Evolutionary conservation across 805 yeast species (phyloP).

Genomic region (Gaillardinia entomophila): DNA sequence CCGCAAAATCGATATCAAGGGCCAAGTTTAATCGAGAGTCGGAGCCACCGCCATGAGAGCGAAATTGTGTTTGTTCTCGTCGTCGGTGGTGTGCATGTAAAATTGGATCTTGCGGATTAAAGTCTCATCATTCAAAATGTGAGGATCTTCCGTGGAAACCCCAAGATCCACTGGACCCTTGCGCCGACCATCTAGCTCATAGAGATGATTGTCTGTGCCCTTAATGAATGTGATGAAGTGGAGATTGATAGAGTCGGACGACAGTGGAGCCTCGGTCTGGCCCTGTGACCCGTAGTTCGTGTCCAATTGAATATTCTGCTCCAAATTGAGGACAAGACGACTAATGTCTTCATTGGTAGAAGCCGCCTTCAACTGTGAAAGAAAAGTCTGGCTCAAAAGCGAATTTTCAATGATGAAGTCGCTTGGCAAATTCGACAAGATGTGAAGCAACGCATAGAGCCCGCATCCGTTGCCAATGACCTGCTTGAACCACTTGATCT

Average conservation of each 20-base stretch:
- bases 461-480: constrained; percentile 90
- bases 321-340: constrained; percentile 42
- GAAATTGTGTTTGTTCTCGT: constrained; percentile 54
- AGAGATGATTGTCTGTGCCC: constrained; percentile 50
- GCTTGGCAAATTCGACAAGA: constrained; percentile 39
- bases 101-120: constrained; percentile 54
- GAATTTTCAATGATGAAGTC: constrained; percentile 39
- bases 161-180: constrained; percentile 67
- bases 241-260: constrained; percentile 45
- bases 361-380: constrained; percentile 11
- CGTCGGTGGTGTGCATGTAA: constrained; percentile 62
- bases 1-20: constrained; percentile 79
- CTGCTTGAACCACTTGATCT: constrained; percentile 75
- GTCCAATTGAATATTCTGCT: constrained; percentile 34
- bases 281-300: constrained; percentile 46
- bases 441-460: constrained; percentile 76
- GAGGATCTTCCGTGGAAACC: constrained; percentile 29
- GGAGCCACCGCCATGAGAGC: constrained; percentile 76
- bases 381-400: constrained; percentile 20
- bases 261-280: constrained; percentile 62
- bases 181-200: constrained; percentile 88
- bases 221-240: constrained; percentile 78
- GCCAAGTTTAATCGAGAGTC: constrained; percentile 49
- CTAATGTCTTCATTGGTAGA: constrained; percentile 31
- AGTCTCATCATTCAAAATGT: constrained; percentile 48